phyloP scores from a whole-genome alignment of 2,329 filamentous ascomycete genomes.

The Apiospora sp. region DNA sequence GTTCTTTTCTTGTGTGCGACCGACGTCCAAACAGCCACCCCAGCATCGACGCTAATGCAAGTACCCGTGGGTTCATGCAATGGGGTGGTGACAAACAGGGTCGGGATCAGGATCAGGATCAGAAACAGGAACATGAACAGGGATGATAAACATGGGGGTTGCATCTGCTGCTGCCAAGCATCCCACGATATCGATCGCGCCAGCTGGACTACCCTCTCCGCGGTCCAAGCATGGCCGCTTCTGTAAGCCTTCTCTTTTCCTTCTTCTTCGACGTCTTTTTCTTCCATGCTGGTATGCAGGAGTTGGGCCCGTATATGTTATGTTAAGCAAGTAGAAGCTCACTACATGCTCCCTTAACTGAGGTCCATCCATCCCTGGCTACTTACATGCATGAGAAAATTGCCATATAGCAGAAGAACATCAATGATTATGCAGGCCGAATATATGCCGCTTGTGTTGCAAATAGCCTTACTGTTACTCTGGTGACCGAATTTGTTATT shows the following conservation, averaged over 20 bases:
- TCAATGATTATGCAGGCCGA: neutral
- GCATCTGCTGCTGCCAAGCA: conserved; percentile 8
- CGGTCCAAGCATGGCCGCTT: too few relatives aligned
- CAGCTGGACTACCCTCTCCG: too few relatives aligned
- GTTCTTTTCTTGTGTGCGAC: conserved; percentile 9
- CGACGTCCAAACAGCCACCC: conserved; percentile 30
- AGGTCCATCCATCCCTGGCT: neutral
- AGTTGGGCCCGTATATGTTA: neutral
- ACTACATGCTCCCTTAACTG: neutral
- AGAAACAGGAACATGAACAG: neutral
- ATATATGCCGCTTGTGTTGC: neutral
- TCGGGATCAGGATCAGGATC: neutral
- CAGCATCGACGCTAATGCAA: conserved; percentile 27
- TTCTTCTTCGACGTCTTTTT: neutral
- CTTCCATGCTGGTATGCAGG: neutral
- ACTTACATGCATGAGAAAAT: neutral
- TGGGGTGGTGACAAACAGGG: conserved; percentile 16
- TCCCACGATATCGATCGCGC: neutral
- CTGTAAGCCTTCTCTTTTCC: too few relatives aligned
- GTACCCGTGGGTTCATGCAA: conserved; percentile 26
- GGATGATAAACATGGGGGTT: neutral
- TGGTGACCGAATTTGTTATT: neutral
- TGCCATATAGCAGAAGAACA: neutral
- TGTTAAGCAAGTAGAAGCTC: neutral
- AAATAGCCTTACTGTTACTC: neutral